These are phyloP conservation scores for Peniophora sp. DNA, from an alignment of 1,284 basidiomycete genomes.

Conservation along the genomic window DNA sequence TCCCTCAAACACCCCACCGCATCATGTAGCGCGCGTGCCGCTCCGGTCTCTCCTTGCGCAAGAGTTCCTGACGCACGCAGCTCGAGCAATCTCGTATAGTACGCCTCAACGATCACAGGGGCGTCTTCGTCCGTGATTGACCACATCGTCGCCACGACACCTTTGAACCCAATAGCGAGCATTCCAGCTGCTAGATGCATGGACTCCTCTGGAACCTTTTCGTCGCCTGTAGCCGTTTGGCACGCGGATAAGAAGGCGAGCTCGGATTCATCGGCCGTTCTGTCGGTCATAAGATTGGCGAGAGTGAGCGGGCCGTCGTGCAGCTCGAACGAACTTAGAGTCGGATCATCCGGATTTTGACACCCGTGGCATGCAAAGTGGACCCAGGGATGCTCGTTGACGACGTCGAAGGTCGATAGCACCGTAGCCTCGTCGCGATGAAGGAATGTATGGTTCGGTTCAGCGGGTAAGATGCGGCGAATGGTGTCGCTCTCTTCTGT, in stretches of 20 bases:
- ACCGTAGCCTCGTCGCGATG: conserved; percentile 6
- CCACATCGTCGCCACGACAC: conserved; percentile 19
- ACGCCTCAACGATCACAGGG: conserved; percentile 8
- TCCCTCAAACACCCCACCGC: not conserved
- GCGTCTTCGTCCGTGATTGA: conserved; percentile 11
- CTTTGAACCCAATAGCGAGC: conserved; percentile 15
- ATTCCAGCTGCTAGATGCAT: conserved; percentile 17
- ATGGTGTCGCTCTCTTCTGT: not conserved
- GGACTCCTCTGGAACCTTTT: conserved; percentile 1
- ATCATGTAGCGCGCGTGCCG: conserved; percentile 3
- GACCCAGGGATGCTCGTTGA: not conserved
- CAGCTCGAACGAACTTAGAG: not conserved
- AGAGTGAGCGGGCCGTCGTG: conserved; percentile 1
- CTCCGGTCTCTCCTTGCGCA: not conserved
- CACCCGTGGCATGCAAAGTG: conserved; percentile 1
- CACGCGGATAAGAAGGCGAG: conserved; percentile 1
- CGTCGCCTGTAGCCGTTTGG: conserved; percentile 1
- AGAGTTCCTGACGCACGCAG: not conserved
- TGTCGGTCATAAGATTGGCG: not conserved
- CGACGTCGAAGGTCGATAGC: not conserved
- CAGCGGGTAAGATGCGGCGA: not conserved
- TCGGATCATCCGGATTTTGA: not conserved
- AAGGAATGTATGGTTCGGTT: not conserved
- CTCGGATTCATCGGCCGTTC: not conserved
- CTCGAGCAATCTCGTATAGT: conserved; percentile 3